A percentile compares a stretch with the other conserved stretches of the same genome.
Conservation (phyloP, 129 eudicot species). For the Rutidosis leptorrhynchoides region DNA sequence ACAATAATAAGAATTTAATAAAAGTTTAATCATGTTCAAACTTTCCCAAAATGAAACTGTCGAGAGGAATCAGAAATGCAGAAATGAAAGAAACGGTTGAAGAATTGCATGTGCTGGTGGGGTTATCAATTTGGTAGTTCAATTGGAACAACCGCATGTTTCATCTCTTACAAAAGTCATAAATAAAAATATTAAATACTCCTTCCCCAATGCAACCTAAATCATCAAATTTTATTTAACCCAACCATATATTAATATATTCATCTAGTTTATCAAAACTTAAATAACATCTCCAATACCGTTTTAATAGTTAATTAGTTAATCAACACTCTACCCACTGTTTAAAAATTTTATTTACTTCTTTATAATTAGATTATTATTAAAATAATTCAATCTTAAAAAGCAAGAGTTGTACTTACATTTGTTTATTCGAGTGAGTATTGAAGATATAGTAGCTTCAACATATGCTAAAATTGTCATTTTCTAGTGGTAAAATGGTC, state of each 20-base stretch:
- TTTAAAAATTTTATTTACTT: neutral
- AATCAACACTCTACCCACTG: neutral
- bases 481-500: slow-evolving; percentile 20
- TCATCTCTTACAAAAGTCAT: slow-evolving; percentile 18
- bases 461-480: slow-evolving; percentile 29
- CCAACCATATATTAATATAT: neutral
- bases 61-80: neutral
- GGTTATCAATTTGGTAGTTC: slow-evolving; percentile 37
- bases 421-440: neutral
- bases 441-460: slow-evolving; percentile 6
- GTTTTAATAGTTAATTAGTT: no score
- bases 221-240: slow-evolving; percentile 1
- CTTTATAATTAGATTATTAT: neutral
- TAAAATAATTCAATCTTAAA: slow-evolving; percentile 2
- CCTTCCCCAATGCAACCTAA: slow-evolving; percentile 8
- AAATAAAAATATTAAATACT: slow-evolving; percentile 26
- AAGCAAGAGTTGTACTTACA: neutral
- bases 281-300: neutral
- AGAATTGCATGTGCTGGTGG: slow-evolving; percentile 58
- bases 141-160: slow-evolving; percentile 49
- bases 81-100: slow-evolving; percentile 29
- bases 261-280: neutral
- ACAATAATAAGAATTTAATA: no score
- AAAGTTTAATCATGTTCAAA: no score
- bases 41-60: no score